phyloP scores from a whole-genome alignment of 768 basidiomycete genomes.

The Russula ochroleuca region DNA sequence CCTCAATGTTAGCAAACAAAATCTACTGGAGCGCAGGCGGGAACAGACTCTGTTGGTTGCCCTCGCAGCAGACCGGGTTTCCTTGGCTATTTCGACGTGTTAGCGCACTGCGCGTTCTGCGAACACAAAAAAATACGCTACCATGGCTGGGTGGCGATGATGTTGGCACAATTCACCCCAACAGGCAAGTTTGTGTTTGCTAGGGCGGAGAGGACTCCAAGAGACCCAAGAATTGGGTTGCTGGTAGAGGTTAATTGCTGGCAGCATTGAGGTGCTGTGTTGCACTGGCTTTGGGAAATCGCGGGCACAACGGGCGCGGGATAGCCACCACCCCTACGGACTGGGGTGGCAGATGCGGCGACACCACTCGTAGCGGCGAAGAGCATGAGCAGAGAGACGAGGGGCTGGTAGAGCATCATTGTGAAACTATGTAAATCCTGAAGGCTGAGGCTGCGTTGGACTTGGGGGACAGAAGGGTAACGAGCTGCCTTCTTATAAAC shows the following conservation, averaged over 20 bases:
- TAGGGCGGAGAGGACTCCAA: no score
- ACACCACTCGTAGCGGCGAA: constrained; percentile 3
- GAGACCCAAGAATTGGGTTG: rapidly evolving
- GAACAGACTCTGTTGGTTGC: neutral
- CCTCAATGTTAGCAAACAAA: neutral
- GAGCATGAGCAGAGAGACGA: constrained; percentile 6
- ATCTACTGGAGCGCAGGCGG: neutral
- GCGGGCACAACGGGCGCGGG: neutral
- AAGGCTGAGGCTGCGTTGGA: constrained; percentile 8
- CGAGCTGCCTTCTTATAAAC: constrained; percentile 8
- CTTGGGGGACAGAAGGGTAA: neutral
- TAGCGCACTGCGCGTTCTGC: neutral
- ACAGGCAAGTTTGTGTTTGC: no score
- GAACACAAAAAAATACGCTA: neutral
- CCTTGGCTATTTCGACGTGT: neutral
- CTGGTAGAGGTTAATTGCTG: rapidly evolving
- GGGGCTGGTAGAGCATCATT: constrained; percentile 9
- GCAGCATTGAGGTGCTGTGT: neutral
- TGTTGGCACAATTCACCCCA: neutral
- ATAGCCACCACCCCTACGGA: constrained; percentile 7
- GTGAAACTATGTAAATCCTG: constrained; percentile 7
- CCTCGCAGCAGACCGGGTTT: neutral
- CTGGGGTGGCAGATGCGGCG: constrained; percentile 2
- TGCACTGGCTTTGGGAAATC: constrained; percentile 1
- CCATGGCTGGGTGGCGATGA: neutral